phyloP scores from a whole-genome alignment of 1,139 yeast species.

The Zygotorulaspora mrakii region DNA sequence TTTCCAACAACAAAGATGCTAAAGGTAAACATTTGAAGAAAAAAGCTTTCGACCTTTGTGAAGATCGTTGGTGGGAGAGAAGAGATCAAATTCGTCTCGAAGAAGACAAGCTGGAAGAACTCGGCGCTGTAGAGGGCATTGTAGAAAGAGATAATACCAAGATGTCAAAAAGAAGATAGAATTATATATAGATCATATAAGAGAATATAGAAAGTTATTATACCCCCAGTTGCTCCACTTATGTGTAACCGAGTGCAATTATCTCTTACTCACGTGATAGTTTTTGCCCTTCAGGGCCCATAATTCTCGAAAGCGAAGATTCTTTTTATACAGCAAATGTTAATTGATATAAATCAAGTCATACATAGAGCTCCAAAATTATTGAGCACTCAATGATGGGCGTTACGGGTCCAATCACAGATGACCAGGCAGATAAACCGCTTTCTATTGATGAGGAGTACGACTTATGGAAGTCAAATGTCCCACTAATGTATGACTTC shows the following conservation, averaged over 20 bases:
- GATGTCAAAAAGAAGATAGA: constrained; percentile 38
- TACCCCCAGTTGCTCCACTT: too few relatives aligned
- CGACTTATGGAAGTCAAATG: constrained; percentile 73
- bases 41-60: constrained; percentile 85
- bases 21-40: constrained; percentile 88
- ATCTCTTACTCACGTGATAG: neutral
- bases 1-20: constrained; percentile 77
- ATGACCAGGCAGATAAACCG: constrained; percentile 19
- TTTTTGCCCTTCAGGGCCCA: neutral
- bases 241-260: too few relatives aligned
- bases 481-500: constrained; percentile 75
- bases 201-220: too few relatives aligned
- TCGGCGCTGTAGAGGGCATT: constrained; percentile 89
- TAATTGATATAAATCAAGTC: neutral
- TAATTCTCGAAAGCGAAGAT: neutral
- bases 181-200: too few relatives aligned
- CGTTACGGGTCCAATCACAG: constrained; percentile 4
- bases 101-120: constrained; percentile 83
- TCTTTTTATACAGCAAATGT: constrained; percentile 1
- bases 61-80: constrained; percentile 98
- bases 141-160: constrained; percentile 70
- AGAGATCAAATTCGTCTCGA: constrained; percentile 86
- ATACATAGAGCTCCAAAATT: too few relatives aligned
- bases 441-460: constrained; percentile 55
- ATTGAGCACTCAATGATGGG: too few relatives aligned